Base-by-base conservation (phyloP, 2,329 filamentous ascomycete species). In the Sporothrix dimorphospora region DNA sequence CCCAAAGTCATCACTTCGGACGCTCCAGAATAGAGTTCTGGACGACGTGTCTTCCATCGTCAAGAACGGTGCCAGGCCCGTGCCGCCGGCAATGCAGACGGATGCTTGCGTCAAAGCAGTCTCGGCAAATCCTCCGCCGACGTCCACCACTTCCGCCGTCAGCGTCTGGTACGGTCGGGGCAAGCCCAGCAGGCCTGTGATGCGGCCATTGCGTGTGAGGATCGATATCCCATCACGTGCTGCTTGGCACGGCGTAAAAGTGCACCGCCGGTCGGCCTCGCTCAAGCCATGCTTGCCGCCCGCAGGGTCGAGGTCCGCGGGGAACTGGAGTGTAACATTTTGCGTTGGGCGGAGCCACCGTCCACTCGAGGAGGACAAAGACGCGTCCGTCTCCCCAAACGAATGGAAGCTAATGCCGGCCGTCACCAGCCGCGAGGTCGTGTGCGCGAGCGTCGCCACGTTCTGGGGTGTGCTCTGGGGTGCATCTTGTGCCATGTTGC, bases 321-420 rank as follows among this genome's bases (percentile, higher is more conserved):
- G 71, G 42, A 76, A 75, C 66, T 76, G 75, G 21, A 77, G 67
- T 1, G 73, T 72, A 4, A 76, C 69, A 12, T 76, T 74, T 12
- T 74, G 73, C 1, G 73, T 73, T 2, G 76, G 72, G 6, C 51
- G 72, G 57, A 72, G 59, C 59, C 69, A 66, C 47, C n/a, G n/a
- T n/a, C n/a, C n/a, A n/a, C n/a, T n/a, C n/a, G 55, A 11, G 24
- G 12, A n/a, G 0, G 55, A 16, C 27, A 24, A 5, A 21, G 55
- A 19, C 30, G 27, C 4, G 21, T 2, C 4, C 16, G 55, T 8
- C 11, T 16, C 40, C n/a, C n/a, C 49, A 27, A 70, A 70, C 1
- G 65, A 53, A 55, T 72, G 71, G 45, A 63, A 72, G 53, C 65
- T 65, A 42, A 72, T 72, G 45, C 45, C 24, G 24, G 71, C 30